A percentile compares a stretch with the other conserved stretches of the same genome.
These are phyloP conservation scores for Speleostelium caveatum DNA, from an alignment of 78 protist genomes.

Conservation along the genomic window DNA sequence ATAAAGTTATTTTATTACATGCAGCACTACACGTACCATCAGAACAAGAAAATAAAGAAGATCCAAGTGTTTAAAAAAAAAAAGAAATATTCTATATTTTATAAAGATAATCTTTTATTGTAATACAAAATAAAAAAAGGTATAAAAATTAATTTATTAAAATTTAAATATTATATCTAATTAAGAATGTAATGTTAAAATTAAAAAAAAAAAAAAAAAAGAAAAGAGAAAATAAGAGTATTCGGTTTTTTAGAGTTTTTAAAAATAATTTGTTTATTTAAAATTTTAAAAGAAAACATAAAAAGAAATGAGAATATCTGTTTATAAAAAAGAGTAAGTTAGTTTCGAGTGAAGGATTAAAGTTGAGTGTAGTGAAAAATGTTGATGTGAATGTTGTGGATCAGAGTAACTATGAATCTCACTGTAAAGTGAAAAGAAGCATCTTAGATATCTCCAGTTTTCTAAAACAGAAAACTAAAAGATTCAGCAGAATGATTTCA, in stretches of 20 bases:
- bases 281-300: too few species aligned
- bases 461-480: conserved; percentile 24
- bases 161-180: too few species aligned
- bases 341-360: neutral
- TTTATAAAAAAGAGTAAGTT: neutral
- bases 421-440: neutral
- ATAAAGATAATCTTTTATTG: too few species aligned
- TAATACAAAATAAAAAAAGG: too few species aligned
- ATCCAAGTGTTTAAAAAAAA: too few species aligned
- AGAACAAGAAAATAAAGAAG: too few species aligned
- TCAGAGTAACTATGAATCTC: conserved; percentile 43
- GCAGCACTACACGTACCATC: conserved; percentile 59
- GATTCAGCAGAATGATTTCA: conserved; percentile 21
- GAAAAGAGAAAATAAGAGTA: neutral
- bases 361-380: too few species aligned
- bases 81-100: too few species aligned
- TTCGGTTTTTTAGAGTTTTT: neutral
- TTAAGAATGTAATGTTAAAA: neutral
- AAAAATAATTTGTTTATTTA: too few species aligned
- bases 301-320: neutral
- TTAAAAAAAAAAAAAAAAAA: neutral
- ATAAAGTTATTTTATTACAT: conserved; percentile 49
- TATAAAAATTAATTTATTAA: too few species aligned
- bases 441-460: neutral
- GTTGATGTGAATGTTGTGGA: neutral